phyloP scores from a whole-genome alignment of 164 flowering plant species.

The Macadamia tetraphylla region DNA sequence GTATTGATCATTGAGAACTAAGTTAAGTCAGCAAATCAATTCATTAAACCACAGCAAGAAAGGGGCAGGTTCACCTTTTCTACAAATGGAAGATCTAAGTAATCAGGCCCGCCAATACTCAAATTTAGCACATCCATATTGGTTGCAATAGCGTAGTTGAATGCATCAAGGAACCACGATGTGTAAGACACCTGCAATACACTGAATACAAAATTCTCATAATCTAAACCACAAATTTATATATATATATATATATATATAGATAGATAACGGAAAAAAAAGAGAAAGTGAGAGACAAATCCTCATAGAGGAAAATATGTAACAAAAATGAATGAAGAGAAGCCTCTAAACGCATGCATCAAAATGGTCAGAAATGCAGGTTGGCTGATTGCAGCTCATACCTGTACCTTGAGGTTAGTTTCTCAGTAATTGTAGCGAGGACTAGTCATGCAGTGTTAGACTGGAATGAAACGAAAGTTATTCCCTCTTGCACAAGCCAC shows the following conservation, averaged over 20 bases:
- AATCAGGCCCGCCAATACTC: conserved; percentile 99
- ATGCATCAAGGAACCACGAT: conserved; percentile 99
- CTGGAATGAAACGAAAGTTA: no score
- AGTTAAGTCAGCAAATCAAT: neutral
- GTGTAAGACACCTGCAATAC: conserved; percentile 98
- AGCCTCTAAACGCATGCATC: neutral
- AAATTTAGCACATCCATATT: conserved; percentile 93
- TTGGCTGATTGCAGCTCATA: neutral
- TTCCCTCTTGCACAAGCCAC: no score
- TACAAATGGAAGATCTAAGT: conserved; percentile 96
- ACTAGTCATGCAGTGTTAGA: no score
- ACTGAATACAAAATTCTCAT: conserved; percentile 86
- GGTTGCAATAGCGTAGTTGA: conserved; percentile 96
- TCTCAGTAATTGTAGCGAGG: no score
- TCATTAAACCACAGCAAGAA: neutral
- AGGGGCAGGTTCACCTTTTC: conserved; percentile 62
- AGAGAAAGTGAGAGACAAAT: neutral
- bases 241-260: neutral
- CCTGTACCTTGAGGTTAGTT: neutral
- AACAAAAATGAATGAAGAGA: neutral
- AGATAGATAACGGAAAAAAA: neutral
- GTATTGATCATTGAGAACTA: no score
- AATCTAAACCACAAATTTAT: conserved; percentile 29
- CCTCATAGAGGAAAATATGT: neutral
- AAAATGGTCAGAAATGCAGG: neutral